Percentiles rank a stretch among this genome's conserved stretches.
These are phyloP conservation scores for Trichoderma sp. DNA, from an alignment of 2,329 filamentous ascomycete species.

Conservation along the genomic window DNA sequence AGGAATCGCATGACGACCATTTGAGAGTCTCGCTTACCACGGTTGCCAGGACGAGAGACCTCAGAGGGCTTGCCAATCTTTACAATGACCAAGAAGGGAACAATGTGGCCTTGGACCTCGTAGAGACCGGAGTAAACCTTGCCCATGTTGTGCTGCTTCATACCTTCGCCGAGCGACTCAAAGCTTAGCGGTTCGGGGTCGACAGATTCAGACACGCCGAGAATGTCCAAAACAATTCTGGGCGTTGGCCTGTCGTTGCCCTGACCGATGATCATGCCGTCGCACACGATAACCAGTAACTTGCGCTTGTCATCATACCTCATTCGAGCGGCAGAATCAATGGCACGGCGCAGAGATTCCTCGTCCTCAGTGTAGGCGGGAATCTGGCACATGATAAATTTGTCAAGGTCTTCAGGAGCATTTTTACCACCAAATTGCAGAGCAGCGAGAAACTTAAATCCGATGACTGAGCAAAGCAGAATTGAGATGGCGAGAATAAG, in stretches of 20 bases:
- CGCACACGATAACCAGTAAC: constrained; percentile 85
- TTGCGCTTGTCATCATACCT: constrained; percentile 98
- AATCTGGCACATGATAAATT: constrained; percentile 97
- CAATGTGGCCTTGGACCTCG: constrained; percentile 96
- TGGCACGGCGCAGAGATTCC: constrained; percentile 92
- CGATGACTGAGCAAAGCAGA: constrained; percentile 76
- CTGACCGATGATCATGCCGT: constrained; percentile 99
- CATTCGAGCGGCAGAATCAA: constrained; percentile 94
- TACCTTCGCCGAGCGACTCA: constrained; percentile 90
- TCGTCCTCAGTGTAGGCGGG: constrained; percentile 98
- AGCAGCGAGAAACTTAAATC: constrained; percentile 95
- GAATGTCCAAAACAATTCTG: constrained; percentile 92
- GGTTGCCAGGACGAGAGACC: constrained; percentile 90
- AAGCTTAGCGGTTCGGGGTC: constrained; percentile 97
- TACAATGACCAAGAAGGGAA: constrained; percentile 93
- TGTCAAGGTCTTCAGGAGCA: constrained; percentile 91
- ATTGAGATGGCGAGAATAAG: constrained; percentile 83
- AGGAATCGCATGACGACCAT: constrained; percentile 99
- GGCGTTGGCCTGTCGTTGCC: constrained; percentile 96
- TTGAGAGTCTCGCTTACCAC: constrained; percentile 98
- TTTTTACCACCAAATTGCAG: constrained; percentile 92
- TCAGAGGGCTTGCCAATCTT: constrained; percentile 98
- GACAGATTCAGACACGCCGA: constrained; percentile 88
- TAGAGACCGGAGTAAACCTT: constrained; percentile 98
- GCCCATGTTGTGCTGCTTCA: constrained; percentile 99